Evolutionary conservation across 2,329 filamentous ascomycete species (phyloP).

Genomic region (Beauveria bassiana): DNA sequence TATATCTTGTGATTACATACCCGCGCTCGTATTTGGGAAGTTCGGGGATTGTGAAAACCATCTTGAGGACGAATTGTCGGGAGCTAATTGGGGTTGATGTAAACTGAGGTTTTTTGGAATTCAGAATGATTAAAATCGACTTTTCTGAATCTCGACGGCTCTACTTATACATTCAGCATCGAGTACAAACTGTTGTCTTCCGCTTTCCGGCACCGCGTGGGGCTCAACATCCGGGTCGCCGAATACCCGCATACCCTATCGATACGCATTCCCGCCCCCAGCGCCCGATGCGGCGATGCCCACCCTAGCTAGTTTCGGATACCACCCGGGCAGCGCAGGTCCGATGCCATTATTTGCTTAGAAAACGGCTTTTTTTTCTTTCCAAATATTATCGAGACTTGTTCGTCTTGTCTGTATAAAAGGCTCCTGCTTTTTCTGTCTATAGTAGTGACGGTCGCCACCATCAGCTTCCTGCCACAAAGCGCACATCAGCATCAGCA

Average conservation of each 20-base stretch:
- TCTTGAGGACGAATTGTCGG: neutral
- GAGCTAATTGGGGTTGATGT: neutral
- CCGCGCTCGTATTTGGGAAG: conserved; percentile 9
- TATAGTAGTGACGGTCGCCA: neutral
- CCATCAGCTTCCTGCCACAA: neutral
- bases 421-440: neutral
- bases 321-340: too few species aligned
- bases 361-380: too few species aligned
- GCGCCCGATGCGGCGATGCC: neutral
- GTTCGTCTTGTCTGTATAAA: neutral
- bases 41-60: conserved; percentile 8
- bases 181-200: neutral
- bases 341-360: too few species aligned
- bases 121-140: neutral
- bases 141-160: neutral
- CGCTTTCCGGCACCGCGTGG: neutral
- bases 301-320: too few species aligned
- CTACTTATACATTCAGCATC: neutral
- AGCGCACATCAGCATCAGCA: neutral
- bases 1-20: neutral
- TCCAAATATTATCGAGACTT: too few species aligned
- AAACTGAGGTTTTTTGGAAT: too few species aligned
- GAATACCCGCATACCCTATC: conserved; percentile 8
- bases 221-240: neutral
- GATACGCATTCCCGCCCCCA: neutral